Conservation (phyloP, 306 rosid species). For the Leucaena leucocephala region DNA sequence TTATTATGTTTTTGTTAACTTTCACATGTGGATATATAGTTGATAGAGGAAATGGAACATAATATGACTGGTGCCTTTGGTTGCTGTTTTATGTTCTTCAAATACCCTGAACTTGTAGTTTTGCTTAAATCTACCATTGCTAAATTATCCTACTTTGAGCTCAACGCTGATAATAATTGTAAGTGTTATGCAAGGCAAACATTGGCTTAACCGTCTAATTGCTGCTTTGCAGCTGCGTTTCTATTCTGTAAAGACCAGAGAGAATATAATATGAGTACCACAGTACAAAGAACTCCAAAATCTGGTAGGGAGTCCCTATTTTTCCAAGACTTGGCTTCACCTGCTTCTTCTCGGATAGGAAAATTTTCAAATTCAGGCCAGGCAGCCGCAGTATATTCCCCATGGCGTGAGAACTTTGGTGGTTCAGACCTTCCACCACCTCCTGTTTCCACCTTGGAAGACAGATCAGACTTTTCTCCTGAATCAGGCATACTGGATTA, state of each 20-base stretch:
- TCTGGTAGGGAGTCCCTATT: slow-evolving; percentile 83
- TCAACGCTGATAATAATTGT: slow-evolving; percentile 7
- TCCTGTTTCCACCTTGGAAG: slow-evolving; percentile 70
- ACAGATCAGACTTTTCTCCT: slow-evolving; percentile 70
- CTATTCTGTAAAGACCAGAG: not conserved
- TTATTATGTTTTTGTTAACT: not conserved
- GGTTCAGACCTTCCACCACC: slow-evolving; percentile 76
- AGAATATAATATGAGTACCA: slow-evolving; percentile 56
- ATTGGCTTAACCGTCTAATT: not conserved
- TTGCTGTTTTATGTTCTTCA: slow-evolving; percentile 13
- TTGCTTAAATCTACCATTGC: not conserved
- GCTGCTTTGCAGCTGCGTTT: slow-evolving; percentile 44
- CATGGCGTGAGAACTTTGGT: slow-evolving; percentile 75
- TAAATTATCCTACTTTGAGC: not conserved
- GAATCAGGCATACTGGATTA: slow-evolving; percentile 71
- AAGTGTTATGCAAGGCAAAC: not conserved
- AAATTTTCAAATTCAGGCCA: slow-evolving; percentile 86
- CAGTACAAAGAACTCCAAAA: slow-evolving; percentile 74
- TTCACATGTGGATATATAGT: not conserved
- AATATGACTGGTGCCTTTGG: not conserved
- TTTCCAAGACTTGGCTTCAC: slow-evolving; percentile 91
- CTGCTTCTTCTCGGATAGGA: slow-evolving; percentile 69
- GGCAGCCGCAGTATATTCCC: slow-evolving; percentile 79
- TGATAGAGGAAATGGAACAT: slow-evolving; percentile 19
- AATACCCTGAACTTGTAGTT: not conserved